Evolutionary conservation across 768 basidiomycete genomes (phyloP).

Genomic region (Suillus placidus): DNA sequence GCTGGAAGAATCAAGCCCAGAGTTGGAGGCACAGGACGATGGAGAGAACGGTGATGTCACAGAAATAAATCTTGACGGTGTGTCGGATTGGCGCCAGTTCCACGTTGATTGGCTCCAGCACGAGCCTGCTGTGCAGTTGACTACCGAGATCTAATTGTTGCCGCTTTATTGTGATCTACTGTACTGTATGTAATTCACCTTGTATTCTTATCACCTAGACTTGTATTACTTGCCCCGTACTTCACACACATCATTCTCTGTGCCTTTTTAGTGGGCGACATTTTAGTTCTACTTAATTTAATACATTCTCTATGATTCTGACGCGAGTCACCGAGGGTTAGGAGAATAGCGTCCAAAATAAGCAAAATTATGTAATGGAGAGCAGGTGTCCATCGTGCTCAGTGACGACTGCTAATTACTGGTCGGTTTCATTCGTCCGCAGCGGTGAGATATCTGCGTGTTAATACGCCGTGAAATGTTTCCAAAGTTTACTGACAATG

Average conservation of each 20-base stretch:
- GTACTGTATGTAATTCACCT: neutral
- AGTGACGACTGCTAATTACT: neutral
- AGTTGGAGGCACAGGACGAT: conserved; percentile 26
- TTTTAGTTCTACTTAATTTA: neutral
- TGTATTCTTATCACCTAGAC: neutral
- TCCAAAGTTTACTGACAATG: neutral
- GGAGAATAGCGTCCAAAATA: neutral
- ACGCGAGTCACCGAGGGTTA: neutral
- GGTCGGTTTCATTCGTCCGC: conserved; percentile 5
- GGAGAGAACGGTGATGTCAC: conserved; percentile 39
- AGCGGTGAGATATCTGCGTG: conserved; percentile 4
- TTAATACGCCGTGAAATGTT: neutral
- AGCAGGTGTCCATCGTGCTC: neutral
- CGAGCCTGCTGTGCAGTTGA: conserved; percentile 14
- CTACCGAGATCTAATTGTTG: conserved; percentile 1
- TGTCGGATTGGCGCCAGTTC: conserved; percentile 57
- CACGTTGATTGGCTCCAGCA: conserved; percentile 45
- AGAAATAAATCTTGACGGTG: conserved; percentile 13
- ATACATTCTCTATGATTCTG: neutral
- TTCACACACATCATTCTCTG: neutral
- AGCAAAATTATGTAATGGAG: conserved; percentile 3
- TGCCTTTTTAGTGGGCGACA: neutral
- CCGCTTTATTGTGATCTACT: neutral
- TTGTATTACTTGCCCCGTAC: neutral
- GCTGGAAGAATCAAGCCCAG: conserved; percentile 41